These are phyloP conservation scores for Pseudocercospora musae DNA, from an alignment of 2,329 filamentous ascomycete genomes.

Conservation along the genomic window DNA sequence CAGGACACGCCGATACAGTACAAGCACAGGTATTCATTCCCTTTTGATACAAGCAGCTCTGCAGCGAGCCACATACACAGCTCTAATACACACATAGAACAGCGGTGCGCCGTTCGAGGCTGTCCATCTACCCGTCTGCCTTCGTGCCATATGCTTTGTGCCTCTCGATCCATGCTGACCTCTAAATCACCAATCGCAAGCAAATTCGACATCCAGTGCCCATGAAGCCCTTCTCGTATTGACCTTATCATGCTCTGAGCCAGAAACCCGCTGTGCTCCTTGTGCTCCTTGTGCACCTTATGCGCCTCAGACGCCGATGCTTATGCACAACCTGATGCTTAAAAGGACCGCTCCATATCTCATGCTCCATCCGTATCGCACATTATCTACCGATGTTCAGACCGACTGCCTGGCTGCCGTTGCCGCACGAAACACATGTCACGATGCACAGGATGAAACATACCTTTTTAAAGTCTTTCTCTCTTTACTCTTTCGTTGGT, in stretches of 20 bases:
- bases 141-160: not conserved
- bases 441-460: conserved; percentile 3
- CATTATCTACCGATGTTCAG: not conserved
- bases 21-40: not conserved
- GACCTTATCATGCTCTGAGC: not conserved
- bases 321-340: not conserved
- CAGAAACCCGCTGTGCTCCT: not conserved
- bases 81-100: not conserved
- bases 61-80: not conserved
- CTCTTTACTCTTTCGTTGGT: conserved; percentile 1
- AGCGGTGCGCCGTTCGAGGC: not conserved
- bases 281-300: not conserved
- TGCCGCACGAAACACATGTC: conserved; percentile 3
- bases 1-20: not conserved
- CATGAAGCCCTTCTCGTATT: not conserved
- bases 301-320: not conserved
- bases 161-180: not conserved
- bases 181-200: not conserved
- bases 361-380: not conserved
- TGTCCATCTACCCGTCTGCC: not conserved
- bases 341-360: not conserved
- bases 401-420: not conserved
- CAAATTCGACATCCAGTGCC: not conserved
- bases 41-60: conserved; percentile 2
- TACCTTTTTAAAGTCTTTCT: conserved; percentile 7